Base-by-base conservation (phyloP, 1,139 yeast species). In the Geotrichum klebahnii region DNA sequence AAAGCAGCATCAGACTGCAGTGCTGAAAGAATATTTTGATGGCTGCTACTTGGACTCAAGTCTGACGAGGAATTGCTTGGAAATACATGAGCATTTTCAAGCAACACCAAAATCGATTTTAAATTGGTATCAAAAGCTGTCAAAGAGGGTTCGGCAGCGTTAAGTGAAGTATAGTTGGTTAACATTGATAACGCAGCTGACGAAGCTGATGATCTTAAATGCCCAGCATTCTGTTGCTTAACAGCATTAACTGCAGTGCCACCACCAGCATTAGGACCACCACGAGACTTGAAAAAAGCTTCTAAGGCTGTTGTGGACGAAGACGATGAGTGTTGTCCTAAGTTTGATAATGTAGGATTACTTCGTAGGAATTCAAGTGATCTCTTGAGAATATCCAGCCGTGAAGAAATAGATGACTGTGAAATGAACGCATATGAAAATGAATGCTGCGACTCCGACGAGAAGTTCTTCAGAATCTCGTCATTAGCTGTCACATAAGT, bases 341-440 rank as follows among this genome's bases (percentile, higher is more conserved):
- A 37, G 37, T 44, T 49, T 8, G 55, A 29, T 12, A 52, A 36
- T 14, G 46, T 26, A 2, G 53, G 86, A 44, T 84, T 69, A 48
- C 82, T 89, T 52, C 79, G 68, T 40, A 84, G 67, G 43, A 86
- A 84, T 63, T 86, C 88, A 46, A 87, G 68, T 5, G 94, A 83
- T 55, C 95, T 70, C 60, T 82, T 84, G 59, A 87, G 71, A 17
- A 86, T 89, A 53, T 82, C 82, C 54, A 87, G 69, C 51, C 96
- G 71, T 49, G 86, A 78, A 0, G 94, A 87, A 52, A 87, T 67
- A 1, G 95, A 83, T 61, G 84, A 84, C 19, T 89, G 92, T 3
- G 94, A 82, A 51, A 85, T 71, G 54, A 84, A 87, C 4, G 94
- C 89, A 65, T 86, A 87, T 0, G 95, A 85, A 62, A 84, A 87